Base-by-base conservation (phyloP, 2,329 filamentous ascomycete species). In the Hymenotorrendiella dingleyae region DNA sequence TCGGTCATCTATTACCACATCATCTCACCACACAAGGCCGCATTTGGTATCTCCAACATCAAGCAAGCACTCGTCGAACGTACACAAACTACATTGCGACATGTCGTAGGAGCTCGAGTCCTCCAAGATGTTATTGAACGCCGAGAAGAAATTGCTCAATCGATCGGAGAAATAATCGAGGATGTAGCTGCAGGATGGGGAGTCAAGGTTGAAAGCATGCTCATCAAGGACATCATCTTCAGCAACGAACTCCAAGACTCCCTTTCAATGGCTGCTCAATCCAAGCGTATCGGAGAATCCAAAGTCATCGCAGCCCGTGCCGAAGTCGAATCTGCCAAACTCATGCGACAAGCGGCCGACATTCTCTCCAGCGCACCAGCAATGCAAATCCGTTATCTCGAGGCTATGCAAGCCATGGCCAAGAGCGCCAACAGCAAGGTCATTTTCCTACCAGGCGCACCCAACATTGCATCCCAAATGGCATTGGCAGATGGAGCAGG, bases 1-100 rank as follows among this genome's bases (percentile, higher is more conserved):
- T 94, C 87, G 5, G 93, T 98, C 63, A 96, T 98, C 69, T 98
- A 98, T 77, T 98, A 98, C 72, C 90, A 95, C 74, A 91, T 98
- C 61, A 86, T 84, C 42, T 85, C 86, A 21, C 93, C 93, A 1
- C 91, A 97, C 76, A 96, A 94, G 70, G 89, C 91, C 46, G 91
- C 93, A 47, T 98, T 97, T 63, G 93, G 93, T 54, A 96, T 98
- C 64, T 76, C 84, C 67, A 93, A 97, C 65, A 85, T 98, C 48
- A 85, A 86, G 56, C 89, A 94, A 68, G 93, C 93, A n/a, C 84
- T 98, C 36, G 76, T 98, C 52, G 93, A 98, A 76, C 89, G 93
- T 49, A 98, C 93, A 1, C 93, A 98, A 71, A 98, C 93, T 30
- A 98, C 93, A 0, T 79, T 98, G 40, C 88, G 93, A 56, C 93